phyloP scores from a whole-genome alignment of 306 rosid species.

The Fragaria nilgerrensis region DNA sequence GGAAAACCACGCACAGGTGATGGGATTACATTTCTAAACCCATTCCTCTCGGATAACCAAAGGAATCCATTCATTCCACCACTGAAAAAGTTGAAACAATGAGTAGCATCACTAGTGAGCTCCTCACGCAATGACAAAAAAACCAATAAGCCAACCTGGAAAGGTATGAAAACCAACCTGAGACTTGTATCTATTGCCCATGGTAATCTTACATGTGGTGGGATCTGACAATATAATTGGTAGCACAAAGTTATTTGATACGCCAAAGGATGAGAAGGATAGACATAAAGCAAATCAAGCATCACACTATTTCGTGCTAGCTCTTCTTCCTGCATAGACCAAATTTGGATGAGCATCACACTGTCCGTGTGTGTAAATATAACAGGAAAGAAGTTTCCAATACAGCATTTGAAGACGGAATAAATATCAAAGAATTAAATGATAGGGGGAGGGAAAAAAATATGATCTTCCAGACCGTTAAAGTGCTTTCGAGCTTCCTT shows the following conservation, averaged over 20 bases:
- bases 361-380: not conserved
- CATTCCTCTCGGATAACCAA: conserved; percentile 75
- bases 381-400: not conserved
- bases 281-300: conserved; percentile 80
- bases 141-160: not conserved
- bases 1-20: conserved; percentile 75
- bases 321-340: conserved; percentile 75
- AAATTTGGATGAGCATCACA: conserved; percentile 25
- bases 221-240: conserved; percentile 34
- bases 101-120: not conserved
- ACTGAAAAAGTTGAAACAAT: conserved; percentile 39
- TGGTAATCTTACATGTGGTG: conserved; percentile 37
- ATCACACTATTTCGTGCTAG: conserved; percentile 64
- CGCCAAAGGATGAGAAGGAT: conserved; percentile 61
- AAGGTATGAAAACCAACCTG: conserved; percentile 56
- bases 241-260: conserved; percentile 44
- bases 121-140: not conserved
- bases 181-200: conserved; percentile 45
- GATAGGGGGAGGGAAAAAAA: not conserved
- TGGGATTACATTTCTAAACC: conserved; percentile 36
- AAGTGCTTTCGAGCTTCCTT: conserved; percentile 75
- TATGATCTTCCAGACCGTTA: conserved; percentile 59
- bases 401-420: not conserved
- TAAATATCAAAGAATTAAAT: not conserved
- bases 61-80: conserved; percentile 90